phyloP scores from a whole-genome alignment of 2,329 filamentous ascomycete species.

The Emydomyces testavorans region DNA sequence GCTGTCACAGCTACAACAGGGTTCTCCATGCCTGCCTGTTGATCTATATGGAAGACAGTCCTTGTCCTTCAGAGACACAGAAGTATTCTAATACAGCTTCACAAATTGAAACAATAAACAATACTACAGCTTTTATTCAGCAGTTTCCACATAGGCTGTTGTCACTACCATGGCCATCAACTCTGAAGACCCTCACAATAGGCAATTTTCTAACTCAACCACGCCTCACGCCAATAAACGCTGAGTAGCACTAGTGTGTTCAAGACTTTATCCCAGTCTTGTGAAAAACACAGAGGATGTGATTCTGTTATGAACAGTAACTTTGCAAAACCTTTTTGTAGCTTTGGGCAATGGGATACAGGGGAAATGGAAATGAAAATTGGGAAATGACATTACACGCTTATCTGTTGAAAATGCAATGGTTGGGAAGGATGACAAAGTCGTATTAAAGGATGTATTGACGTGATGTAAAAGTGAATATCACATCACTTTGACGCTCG shows the following conservation, averaged over 20 bases:
- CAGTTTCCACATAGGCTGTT: background rate
- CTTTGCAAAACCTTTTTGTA: background rate
- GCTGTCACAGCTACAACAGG: no score
- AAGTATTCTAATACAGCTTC: background rate
- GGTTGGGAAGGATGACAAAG: background rate
- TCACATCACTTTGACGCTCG: background rate
- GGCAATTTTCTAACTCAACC: constrained; percentile 11
- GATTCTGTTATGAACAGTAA: background rate
- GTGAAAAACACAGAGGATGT: background rate
- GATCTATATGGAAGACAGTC: no score
- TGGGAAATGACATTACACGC: constrained; percentile 2
- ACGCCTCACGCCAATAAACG: constrained; percentile 9
- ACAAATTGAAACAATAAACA: background rate
- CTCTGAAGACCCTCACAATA: background rate
- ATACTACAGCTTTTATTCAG: constrained; percentile 1
- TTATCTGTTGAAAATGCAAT: constrained; percentile 3
- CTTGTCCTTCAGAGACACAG: background rate
- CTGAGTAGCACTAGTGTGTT: constrained; percentile 3
- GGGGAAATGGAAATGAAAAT: background rate
- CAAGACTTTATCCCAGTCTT: constrained; percentile 2
- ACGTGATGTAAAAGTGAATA: no score
- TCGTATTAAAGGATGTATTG: background rate
- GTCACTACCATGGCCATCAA: background rate
- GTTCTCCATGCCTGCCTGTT: no score
- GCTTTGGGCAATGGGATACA: background rate